These are phyloP conservation scores for Pseudogymnoascus sp. DNA, from an alignment of 2,329 filamentous ascomycete species.

Conservation along the genomic window DNA sequence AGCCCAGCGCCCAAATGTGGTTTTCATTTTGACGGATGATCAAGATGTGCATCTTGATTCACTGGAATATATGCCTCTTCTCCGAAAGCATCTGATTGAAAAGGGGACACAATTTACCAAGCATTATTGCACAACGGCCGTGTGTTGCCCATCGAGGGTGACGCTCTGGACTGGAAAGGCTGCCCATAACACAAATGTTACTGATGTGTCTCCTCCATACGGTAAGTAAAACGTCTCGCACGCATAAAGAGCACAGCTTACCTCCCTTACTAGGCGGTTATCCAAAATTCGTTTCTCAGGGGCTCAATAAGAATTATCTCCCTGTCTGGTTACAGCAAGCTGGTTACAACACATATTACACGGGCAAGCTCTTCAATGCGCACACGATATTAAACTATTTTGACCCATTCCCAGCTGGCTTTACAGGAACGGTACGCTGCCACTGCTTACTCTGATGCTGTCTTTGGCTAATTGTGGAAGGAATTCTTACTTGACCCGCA, in stretches of 20 bases:
- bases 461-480: slow-evolving; percentile 30
- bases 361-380: slow-evolving; percentile 63
- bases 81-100: slow-evolving; percentile 47
- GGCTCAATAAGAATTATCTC: slow-evolving; percentile 60
- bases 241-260: slow-evolving; percentile 27
- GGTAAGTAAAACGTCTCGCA: slow-evolving; percentile 30
- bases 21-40: slow-evolving; percentile 59
- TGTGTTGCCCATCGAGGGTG: slow-evolving; percentile 57
- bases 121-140: slow-evolving; percentile 54
- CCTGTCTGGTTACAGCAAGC: slow-evolving; percentile 64
- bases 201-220: slow-evolving; percentile 40
- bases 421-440: slow-evolving; percentile 35
- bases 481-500: slow-evolving; percentile 57
- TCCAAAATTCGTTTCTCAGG: slow-evolving; percentile 58
- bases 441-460: slow-evolving; percentile 45
- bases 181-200: slow-evolving; percentile 59
- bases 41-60: slow-evolving; percentile 57
- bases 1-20: slow-evolving; percentile 41
- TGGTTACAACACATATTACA: slow-evolving; percentile 66
- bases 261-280: slow-evolving; percentile 41
- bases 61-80: slow-evolving; percentile 48
- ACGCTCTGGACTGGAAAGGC: slow-evolving; percentile 54
- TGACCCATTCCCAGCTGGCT: slow-evolving; percentile 50
- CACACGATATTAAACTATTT: slow-evolving; percentile 57
- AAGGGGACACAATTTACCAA: slow-evolving; percentile 48